Conservation (phyloP, 1,284 basidiomycete species). For the Pascua sp. region DNA sequence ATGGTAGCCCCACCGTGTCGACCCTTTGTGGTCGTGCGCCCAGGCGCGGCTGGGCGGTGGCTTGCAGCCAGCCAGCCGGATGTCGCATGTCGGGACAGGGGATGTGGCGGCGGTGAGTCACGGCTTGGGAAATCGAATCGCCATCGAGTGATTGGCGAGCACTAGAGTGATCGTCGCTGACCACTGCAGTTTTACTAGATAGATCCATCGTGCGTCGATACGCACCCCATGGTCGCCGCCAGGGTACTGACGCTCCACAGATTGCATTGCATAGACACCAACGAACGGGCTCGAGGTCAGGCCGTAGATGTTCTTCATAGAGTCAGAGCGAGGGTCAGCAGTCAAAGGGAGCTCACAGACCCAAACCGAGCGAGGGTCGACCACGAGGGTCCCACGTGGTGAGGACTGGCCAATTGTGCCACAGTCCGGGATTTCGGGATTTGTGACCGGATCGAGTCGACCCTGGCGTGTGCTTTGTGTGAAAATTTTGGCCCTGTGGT, state of each 20-base stretch:
- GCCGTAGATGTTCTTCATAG: not conserved
- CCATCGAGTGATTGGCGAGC: not conserved
- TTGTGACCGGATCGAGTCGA: too few relatives aligned
- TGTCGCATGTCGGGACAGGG: not conserved
- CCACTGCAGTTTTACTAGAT: slow-evolving; percentile 7
- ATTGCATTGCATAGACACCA: slow-evolving; percentile 21
- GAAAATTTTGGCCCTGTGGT: not conserved
- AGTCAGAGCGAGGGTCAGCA: too few relatives aligned
- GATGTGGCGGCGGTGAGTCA: slow-evolving; percentile 10
- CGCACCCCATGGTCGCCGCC: not conserved
- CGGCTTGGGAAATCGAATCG: too few relatives aligned
- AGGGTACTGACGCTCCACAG: slow-evolving; percentile 10
- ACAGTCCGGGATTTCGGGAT: too few relatives aligned
- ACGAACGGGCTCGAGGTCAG: not conserved
- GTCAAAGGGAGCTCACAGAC: too few relatives aligned
- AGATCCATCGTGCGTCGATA: slow-evolving; percentile 22
- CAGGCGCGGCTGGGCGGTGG: slow-evolving; percentile 1
- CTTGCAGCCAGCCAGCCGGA: not conserved
- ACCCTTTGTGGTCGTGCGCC: not conserved
- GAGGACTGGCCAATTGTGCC: too few relatives aligned
- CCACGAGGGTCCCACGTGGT: too few relatives aligned
- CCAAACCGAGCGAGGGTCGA: too few relatives aligned
- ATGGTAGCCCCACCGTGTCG: slow-evolving; percentile 28
- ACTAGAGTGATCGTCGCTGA: slow-evolving; percentile 2
- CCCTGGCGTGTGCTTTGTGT: not conserved